Percentiles rank a stretch among this genome's conserved stretches.
Conservation (phyloP, 306 rosid species). For the Glycine latifolia region DNA sequence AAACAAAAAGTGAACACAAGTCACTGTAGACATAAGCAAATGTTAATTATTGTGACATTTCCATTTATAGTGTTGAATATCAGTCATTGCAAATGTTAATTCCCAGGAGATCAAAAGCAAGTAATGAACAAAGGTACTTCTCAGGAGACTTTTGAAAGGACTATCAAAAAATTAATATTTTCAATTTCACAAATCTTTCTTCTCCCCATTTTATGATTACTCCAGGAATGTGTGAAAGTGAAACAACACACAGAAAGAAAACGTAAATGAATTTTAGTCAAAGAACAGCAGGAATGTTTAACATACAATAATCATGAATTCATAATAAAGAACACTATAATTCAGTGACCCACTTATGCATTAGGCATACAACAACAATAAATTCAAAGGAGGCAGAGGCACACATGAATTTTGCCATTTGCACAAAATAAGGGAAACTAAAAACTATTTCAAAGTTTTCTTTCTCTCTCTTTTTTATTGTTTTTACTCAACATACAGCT, state of each 20-base stretch:
- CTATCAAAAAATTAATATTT: neutral
- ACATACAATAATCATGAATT: neutral
- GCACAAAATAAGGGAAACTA: neutral
- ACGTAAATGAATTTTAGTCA: neutral
- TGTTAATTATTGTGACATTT: neutral
- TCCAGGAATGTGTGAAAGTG: slow-evolving; percentile 15
- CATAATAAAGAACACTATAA: neutral
- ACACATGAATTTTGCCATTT: neutral
- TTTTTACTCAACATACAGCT: slow-evolving; percentile 11
- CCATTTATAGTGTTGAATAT: neutral
- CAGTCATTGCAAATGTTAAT: slow-evolving; percentile 8
- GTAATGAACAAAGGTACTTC: neutral
- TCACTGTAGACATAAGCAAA: neutral
- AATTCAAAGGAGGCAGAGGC: slow-evolving; percentile 1
- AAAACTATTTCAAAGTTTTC: neutral
- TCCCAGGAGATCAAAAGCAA: slow-evolving; percentile 15
- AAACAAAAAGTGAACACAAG: neutral
- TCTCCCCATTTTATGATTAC: slow-evolving; percentile 23
- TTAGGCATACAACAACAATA: neutral
- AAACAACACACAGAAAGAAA: neutral
- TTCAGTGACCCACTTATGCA: neutral
- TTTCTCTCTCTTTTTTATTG: neutral
- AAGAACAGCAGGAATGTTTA: neutral
- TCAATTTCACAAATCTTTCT: neutral
- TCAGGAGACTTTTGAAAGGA: slow-evolving; percentile 1